Evolutionary conservation across 441 rosid species (phyloP).

Genomic region (Isatis lusitanica): DNA sequence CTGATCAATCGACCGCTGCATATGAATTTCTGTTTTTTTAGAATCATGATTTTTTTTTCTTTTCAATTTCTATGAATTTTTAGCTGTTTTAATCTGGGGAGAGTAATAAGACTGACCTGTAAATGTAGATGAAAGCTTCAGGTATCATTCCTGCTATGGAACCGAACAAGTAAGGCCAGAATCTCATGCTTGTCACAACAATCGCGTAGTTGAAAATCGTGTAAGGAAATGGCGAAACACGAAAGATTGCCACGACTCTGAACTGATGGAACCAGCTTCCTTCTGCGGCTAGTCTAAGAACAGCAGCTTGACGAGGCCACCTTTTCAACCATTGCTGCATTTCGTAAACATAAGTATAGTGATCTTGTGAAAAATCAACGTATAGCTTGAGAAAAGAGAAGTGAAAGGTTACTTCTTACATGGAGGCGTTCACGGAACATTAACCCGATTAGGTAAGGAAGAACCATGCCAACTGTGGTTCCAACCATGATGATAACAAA

Average conservation of each 20-base stretch:
- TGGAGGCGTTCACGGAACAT: slow-evolving; percentile 84
- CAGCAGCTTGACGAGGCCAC: slow-evolving; percentile 90
- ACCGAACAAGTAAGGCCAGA: slow-evolving; percentile 91
- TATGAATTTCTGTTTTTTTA: neutral
- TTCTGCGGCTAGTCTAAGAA: slow-evolving; percentile 89
- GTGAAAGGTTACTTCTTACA: slow-evolving; percentile 43
- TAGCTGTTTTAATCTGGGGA: neutral
- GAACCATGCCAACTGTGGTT: slow-evolving; percentile 90
- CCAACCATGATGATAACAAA: slow-evolving; percentile 93
- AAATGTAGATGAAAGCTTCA: slow-evolving; percentile 92
- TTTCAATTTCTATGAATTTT: neutral
- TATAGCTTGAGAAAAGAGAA: neutral
- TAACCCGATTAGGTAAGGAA: slow-evolving; percentile 81
- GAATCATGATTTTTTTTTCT: neutral
- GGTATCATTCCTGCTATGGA: slow-evolving; percentile 92
- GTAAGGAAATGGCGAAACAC: slow-evolving; percentile 97
- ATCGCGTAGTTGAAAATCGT: slow-evolving; percentile 94
- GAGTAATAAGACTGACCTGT: slow-evolving; percentile 52
- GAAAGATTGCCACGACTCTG: slow-evolving; percentile 83
- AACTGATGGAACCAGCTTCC: slow-evolving; percentile 97
- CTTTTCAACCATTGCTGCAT: slow-evolving; percentile 90
- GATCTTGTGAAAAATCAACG: neutral
- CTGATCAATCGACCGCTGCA: slow-evolving; percentile 93
- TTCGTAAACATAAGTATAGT: neutral
- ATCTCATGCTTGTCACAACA: slow-evolving; percentile 79